Conservation (phyloP, 2,329 filamentous ascomycete genomes). For the Cryoendolithus antarcticus region DNA sequence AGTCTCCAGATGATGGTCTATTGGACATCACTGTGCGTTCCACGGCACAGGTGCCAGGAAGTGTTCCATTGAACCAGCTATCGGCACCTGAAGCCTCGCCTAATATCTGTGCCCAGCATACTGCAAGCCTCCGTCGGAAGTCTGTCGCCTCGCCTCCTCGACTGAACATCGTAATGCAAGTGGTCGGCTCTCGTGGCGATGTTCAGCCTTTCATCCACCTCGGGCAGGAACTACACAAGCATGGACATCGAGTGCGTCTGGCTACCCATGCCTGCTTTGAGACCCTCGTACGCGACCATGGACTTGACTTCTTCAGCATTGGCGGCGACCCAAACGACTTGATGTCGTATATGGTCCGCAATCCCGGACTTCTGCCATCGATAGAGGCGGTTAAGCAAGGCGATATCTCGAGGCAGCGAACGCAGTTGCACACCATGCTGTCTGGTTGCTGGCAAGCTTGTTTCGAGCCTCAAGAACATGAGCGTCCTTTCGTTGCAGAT, state of each 20-base stretch:
- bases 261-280: slow-evolving; percentile 61
- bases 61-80: too few species aligned
- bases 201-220: slow-evolving; percentile 67
- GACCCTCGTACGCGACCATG: slow-evolving; percentile 55
- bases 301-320: slow-evolving; percentile 63
- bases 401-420: slow-evolving; percentile 13
- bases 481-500: slow-evolving; percentile 73
- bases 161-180: slow-evolving; percentile 61
- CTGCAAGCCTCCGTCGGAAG: too few species aligned
- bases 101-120: too few species aligned
- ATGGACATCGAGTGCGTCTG: slow-evolving; percentile 60
- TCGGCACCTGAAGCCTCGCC: too few species aligned
- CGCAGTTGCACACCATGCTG: slow-evolving; percentile 14
- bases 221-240: slow-evolving; percentile 51
- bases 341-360: slow-evolving; percentile 39
- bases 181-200: slow-evolving; percentile 62
- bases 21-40: too few species aligned
- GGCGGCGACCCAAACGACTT: slow-evolving; percentile 64
- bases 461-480: slow-evolving; percentile 11
- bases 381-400: slow-evolving; percentile 13
- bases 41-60: too few species aligned
- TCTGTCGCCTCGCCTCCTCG: too few species aligned
- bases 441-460: slow-evolving; percentile 19
- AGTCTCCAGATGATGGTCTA: too few species aligned
- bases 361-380: slow-evolving; percentile 19